Percentiles rank a stretch among this genome's conserved stretches.
Conservation (phyloP, 805 yeast species). For the Saccharomycodes ludwigii region DNA sequence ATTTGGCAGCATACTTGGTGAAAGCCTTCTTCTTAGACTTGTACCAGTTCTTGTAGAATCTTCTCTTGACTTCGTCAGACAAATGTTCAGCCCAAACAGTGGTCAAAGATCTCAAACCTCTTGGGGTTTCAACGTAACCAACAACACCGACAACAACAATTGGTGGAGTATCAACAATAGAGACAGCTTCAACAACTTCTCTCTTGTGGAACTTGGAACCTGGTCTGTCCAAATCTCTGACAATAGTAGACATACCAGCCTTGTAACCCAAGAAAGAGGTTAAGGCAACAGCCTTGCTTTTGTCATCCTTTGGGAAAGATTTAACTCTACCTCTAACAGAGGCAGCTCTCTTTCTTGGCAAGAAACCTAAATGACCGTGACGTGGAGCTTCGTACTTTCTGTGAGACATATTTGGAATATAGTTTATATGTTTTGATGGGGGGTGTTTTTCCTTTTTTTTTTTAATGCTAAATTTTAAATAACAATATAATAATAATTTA, state of each 20-base stretch:
- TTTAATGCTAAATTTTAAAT: too few relatives aligned
- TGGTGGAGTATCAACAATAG: conserved; percentile 99
- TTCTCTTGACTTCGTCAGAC: conserved; percentile 97
- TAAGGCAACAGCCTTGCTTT: conserved; percentile 94
- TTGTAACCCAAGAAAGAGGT: conserved; percentile 99
- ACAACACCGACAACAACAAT: conserved; percentile 99
- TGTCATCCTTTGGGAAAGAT: conserved; percentile 98
- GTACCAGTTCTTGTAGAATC: conserved; percentile 99
- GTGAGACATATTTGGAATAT: conserved; percentile 72
- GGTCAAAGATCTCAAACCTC: conserved; percentile 98
- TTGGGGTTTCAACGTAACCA: conserved; percentile 99
- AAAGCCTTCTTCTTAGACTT: conserved; percentile 99
- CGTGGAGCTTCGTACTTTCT: conserved; percentile 99
- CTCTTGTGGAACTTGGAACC: conserved; percentile 99
- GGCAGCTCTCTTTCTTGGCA: conserved; percentile 99
- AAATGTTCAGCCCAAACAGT: conserved; percentile 99
- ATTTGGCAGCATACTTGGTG: conserved; percentile 99
- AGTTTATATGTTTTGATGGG: conserved; percentile 14
- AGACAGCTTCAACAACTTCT: conserved; percentile 98
- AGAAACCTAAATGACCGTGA: conserved; percentile 99
- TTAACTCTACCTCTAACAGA: conserved; percentile 97
- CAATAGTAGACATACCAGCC: conserved; percentile 99
- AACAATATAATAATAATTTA: too few relatives aligned
- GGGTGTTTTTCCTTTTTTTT: conserved; percentile 3
- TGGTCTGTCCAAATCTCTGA: conserved; percentile 99